These are phyloP conservation scores for Neonectria sp. DNA, from an alignment of 2,329 filamentous ascomycete species.

Conservation along the genomic window DNA sequence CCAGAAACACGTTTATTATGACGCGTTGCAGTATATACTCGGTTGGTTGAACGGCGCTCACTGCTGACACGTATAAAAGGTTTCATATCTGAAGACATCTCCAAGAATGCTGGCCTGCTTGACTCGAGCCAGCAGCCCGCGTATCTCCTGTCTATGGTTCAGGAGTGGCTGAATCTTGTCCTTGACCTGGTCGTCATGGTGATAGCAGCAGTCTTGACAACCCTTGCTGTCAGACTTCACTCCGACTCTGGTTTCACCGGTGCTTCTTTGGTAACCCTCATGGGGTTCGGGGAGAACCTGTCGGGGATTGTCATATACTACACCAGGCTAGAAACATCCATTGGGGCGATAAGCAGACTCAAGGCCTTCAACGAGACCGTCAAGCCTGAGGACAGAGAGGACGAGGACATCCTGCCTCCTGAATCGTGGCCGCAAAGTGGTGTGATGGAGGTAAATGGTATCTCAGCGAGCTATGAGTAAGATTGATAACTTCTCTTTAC, in stretches of 20 bases:
- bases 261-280: conserved; percentile 56
- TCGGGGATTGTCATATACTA: conserved; percentile 51
- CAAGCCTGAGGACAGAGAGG: conserved; percentile 22
- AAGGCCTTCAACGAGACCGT: conserved; percentile 26
- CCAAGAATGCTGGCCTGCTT: conserved; percentile 48
- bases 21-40: neutral
- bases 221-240: conserved; percentile 61
- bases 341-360: conserved; percentile 47
- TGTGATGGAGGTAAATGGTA: conserved; percentile 14
- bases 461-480: conserved; percentile 33
- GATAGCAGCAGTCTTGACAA: conserved; percentile 64
- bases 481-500: neutral
- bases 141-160: conserved; percentile 71
- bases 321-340: conserved; percentile 51
- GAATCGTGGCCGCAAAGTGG: conserved; percentile 26
- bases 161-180: conserved; percentile 69
- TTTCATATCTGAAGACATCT: conserved; percentile 7
- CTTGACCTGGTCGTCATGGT: conserved; percentile 65
- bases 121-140: conserved; percentile 70
- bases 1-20: too few relatives aligned
- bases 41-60: neutral
- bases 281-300: conserved; percentile 50
- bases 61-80: neutral
- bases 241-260: conserved; percentile 57
- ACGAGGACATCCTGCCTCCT: neutral